A percentile compares a stretch with the other conserved stretches of the same genome.
phyloP scores from a whole-genome alignment of 495 filamentous ascomycete genomes.

The Talaromyces trachyspermus region DNA sequence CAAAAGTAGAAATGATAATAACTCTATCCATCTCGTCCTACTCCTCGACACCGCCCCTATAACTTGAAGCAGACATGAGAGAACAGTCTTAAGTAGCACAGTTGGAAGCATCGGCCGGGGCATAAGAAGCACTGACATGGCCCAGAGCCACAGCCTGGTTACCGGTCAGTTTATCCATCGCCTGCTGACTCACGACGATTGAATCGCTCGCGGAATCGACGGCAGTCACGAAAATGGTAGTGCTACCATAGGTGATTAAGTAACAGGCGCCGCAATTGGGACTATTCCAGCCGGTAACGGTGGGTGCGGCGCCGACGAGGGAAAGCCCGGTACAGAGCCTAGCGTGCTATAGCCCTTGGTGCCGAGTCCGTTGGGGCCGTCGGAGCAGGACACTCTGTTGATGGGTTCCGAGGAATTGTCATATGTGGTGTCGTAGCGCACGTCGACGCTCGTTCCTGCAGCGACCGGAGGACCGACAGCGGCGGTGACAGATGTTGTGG shows the following conservation, averaged over 20 bases:
- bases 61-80: too few relatives aligned
- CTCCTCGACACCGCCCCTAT: too few relatives aligned
- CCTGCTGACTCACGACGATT: slow-evolving; percentile 57
- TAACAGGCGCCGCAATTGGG: slow-evolving; percentile 65
- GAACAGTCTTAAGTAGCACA: too few relatives aligned
- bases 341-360: slow-evolving; percentile 63
- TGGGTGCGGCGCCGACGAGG: slow-evolving; percentile 55
- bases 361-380: slow-evolving; percentile 53
- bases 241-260: slow-evolving; percentile 48
- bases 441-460: slow-evolving; percentile 15
- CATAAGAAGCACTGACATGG: slow-evolving; percentile 44
- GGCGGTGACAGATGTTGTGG: not conserved
- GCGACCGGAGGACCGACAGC: too few relatives aligned
- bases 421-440: slow-evolving; percentile 32
- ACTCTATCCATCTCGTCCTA: too few relatives aligned
- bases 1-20: too few relatives aligned
- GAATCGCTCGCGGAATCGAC: slow-evolving; percentile 55
- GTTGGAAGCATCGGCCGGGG: not conserved
- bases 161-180: slow-evolving; percentile 61
- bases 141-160: slow-evolving; percentile 48
- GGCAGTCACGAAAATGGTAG: slow-evolving; percentile 57
- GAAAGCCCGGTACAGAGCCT: slow-evolving; percentile 45
- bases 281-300: slow-evolving; percentile 53
- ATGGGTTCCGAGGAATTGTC: slow-evolving; percentile 39
- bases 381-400: slow-evolving; percentile 52